phyloP scores from a whole-genome alignment of 2,329 filamentous ascomycete species.

The Aspergillus brasiliensis region DNA sequence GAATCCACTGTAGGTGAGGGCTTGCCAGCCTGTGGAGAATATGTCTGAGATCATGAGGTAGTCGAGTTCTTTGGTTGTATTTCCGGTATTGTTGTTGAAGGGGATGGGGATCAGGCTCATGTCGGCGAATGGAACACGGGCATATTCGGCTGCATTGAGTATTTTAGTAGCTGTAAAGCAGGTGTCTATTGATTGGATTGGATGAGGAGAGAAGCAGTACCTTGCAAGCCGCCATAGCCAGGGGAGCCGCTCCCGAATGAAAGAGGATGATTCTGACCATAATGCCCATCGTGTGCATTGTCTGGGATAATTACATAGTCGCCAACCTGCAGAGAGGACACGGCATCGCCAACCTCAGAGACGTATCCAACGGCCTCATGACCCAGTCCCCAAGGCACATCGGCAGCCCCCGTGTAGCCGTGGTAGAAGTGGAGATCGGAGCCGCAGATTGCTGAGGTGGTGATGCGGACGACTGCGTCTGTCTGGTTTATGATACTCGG shows the following conservation, averaged over 20 bases:
- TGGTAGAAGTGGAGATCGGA: constrained; percentile 41
- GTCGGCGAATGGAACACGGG: constrained; percentile 22
- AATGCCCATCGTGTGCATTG: constrained; percentile 15
- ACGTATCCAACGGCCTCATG: constrained; percentile 26
- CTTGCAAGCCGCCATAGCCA: background rate
- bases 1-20: background rate
- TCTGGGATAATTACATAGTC: constrained; percentile 26
- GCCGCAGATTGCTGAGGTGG: constrained; percentile 40
- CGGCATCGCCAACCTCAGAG: constrained; percentile 17
- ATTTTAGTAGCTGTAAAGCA: too few species aligned
- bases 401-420: constrained; percentile 23
- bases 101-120: constrained; percentile 19
- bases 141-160: constrained; percentile 19
- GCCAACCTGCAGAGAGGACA: constrained; percentile 18
- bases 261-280: background rate
- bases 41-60: background rate
- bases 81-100: background rate
- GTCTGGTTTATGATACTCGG: constrained; percentile 23
- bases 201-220: background rate
- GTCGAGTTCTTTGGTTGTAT: background rate
- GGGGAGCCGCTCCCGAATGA: background rate
- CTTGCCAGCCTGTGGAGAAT: background rate
- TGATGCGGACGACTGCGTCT: constrained; percentile 42
- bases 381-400: constrained; percentile 24
- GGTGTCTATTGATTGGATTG: background rate